Conservation (phyloP, 768 basidiomycete genomes). For the Rhodosporidiobolus odoratus region DNA sequence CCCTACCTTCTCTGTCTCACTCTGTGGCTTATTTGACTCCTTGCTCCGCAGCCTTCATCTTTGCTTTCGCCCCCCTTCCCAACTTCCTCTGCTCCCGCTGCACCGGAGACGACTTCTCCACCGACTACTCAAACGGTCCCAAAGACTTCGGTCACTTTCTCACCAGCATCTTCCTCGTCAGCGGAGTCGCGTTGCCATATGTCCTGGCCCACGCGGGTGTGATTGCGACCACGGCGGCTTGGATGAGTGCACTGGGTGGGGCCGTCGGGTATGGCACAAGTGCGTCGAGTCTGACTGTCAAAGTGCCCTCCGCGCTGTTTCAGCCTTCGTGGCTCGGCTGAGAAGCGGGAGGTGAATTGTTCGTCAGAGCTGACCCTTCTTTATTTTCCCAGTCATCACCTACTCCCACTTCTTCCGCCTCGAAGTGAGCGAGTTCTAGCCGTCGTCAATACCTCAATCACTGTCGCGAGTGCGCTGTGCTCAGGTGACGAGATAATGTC, state of each 20-base stretch:
- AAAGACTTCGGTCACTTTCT: conserved; percentile 92
- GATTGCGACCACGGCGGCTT: conserved; percentile 74
- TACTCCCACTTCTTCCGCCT: conserved; percentile 35
- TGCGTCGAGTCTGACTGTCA: too few relatives aligned
- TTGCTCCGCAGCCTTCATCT: conserved; percentile 72
- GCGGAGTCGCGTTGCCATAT: conserved; percentile 87
- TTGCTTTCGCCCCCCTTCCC: conserved; percentile 90
- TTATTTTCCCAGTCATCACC: conserved; percentile 27
- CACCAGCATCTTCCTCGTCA: conserved; percentile 80
- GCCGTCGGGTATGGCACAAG: conserved; percentile 48
- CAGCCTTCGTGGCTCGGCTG: too few relatives aligned
- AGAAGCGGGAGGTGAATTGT: too few relatives aligned
- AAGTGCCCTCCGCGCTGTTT: too few relatives aligned
- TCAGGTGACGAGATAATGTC: too few relatives aligned
- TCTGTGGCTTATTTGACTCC: too few relatives aligned
- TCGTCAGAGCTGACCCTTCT: too few relatives aligned
- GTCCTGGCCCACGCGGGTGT: conserved; percentile 86
- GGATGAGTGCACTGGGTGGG: conserved; percentile 93
- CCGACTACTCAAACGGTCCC: conserved; percentile 55
- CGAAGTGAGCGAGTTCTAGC: not conserved
- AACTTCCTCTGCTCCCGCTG: conserved; percentile 93
- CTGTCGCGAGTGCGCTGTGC: too few relatives aligned
- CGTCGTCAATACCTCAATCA: not conserved
- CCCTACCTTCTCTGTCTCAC: conserved; percentile 3
- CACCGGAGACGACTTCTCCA: conserved; percentile 75